Evolutionary conservation across 2,329 filamentous ascomycete species (phyloP).

Genomic region (Exophiala phaeomuriformis): DNA sequence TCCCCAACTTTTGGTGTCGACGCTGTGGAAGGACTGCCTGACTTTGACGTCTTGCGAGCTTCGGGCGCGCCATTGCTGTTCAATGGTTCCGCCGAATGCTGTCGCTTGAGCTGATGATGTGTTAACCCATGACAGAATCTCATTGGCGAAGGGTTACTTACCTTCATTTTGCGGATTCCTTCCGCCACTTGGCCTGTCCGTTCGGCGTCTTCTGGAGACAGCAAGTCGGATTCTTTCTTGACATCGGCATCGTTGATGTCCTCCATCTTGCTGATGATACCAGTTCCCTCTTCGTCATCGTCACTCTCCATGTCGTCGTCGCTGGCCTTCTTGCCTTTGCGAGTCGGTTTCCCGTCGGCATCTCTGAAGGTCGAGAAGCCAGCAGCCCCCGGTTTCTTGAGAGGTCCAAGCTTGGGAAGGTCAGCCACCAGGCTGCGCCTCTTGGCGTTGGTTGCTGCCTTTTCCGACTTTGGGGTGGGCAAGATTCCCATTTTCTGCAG

Average conservation of each 20-base stretch:
- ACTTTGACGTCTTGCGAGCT: constrained; percentile 38
- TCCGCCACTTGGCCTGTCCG: constrained; percentile 56
- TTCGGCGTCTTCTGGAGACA: constrained; percentile 56
- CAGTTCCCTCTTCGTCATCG: constrained; percentile 64
- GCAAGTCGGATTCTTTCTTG: constrained; percentile 40
- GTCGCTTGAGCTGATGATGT: constrained; percentile 53
- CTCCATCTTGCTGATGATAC: constrained; percentile 57
- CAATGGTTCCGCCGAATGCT: constrained; percentile 55
- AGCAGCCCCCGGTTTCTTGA: constrained; percentile 80
- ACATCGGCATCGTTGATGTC: constrained; percentile 51
- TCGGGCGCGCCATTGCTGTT: constrained; percentile 33
- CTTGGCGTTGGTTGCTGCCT: constrained; percentile 59
- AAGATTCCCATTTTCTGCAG: constrained; percentile 93
- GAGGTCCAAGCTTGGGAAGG: constrained; percentile 73
- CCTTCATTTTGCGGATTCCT: constrained; percentile 60
- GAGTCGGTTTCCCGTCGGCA: constrained; percentile 45
- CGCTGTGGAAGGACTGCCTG: constrained; percentile 33
- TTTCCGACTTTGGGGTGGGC: constrained; percentile 57
- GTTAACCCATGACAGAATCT: constrained; percentile 26
- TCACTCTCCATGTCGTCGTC: constrained; percentile 68
- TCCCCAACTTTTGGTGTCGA: constrained; percentile 32
- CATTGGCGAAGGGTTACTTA: constrained; percentile 33
- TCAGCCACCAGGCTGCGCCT: constrained; percentile 76
- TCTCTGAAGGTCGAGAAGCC: constrained; percentile 87
- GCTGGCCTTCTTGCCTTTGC: constrained; percentile 48